phyloP scores from a whole-genome alignment of 2,329 filamentous ascomycete genomes.

The Pseudophaeomoniella oleicola region DNA sequence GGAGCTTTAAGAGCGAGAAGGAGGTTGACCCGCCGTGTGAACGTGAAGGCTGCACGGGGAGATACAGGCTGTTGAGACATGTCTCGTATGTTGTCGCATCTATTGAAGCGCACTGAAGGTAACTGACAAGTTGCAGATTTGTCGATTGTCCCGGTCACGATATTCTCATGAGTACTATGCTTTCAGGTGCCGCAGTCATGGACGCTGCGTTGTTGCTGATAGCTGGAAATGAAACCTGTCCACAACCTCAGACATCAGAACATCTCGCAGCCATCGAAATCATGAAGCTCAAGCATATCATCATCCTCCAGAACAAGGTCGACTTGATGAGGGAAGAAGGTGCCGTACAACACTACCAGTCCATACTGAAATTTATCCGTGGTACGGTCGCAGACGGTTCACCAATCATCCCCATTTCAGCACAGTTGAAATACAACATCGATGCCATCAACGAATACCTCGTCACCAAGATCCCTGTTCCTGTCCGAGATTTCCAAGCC shows the following conservation, averaged over 20 bases:
- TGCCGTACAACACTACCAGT: constrained; percentile 86
- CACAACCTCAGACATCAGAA: constrained; percentile 95
- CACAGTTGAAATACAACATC: constrained; percentile 98
- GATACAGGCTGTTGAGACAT: constrained; percentile 76
- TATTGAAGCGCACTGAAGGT: constrained; percentile 4
- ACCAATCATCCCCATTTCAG: constrained; percentile 91
- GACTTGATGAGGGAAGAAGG: constrained; percentile 95
- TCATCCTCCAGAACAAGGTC: constrained; percentile 99
- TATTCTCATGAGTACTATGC: constrained; percentile 99
- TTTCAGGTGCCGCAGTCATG: constrained; percentile 99
- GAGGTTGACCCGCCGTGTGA: constrained; percentile 95
- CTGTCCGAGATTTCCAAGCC: constrained; percentile 74
- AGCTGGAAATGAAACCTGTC: constrained; percentile 95
- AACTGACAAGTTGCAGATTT: constrained; percentile 43
- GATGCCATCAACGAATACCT: constrained; percentile 95
- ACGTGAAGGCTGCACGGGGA: constrained; percentile 77
- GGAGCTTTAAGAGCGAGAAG: constrained; percentile 97
- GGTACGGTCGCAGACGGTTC: constrained; percentile 91
- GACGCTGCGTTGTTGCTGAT: constrained; percentile 92
- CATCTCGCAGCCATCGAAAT: constrained; percentile 98
- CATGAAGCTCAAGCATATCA: constrained; percentile 99
- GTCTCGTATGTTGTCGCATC: constrained; percentile 58
- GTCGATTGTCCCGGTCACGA: constrained; percentile 99
- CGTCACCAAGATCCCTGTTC: constrained; percentile 87
- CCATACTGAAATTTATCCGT: constrained; percentile 95